A percentile compares a stretch with the other conserved stretches of the same genome.
Conservation (phyloP, 2,329 filamentous ascomycete genomes). For the Xylariomycetidae sp. region DNA sequence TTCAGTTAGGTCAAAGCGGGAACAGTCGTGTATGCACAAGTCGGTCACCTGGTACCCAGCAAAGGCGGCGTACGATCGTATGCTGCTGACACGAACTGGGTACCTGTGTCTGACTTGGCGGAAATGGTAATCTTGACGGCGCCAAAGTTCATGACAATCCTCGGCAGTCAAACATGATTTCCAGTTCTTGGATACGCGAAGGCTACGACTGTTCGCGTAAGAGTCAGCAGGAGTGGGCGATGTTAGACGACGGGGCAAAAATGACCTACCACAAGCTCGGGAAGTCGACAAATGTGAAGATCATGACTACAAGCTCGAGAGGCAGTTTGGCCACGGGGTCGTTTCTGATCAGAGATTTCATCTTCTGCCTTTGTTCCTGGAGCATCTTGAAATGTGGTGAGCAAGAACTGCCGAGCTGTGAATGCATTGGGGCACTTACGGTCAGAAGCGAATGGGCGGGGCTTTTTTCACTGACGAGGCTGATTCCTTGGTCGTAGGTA, state of each 20-base stretch:
- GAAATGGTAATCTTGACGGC: slow-evolving; percentile 14
- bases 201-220: slow-evolving; percentile 13
- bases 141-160: slow-evolving; percentile 19
- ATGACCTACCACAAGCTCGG: slow-evolving; percentile 16
- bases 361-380: slow-evolving; percentile 13
- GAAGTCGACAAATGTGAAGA: slow-evolving; percentile 19
- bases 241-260: no score
- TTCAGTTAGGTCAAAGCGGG: slow-evolving; percentile 7
- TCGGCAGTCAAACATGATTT: slow-evolving; percentile 12
- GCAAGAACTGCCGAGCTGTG: no score
- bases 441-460: slow-evolving; percentile 16
- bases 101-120: no score
- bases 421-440: slow-evolving; percentile 9
- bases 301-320: slow-evolving; percentile 20
- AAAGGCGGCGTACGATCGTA: no score
- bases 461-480: slow-evolving; percentile 20
- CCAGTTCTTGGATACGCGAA: slow-evolving; percentile 23
- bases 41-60: slow-evolving; percentile 9
- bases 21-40: slow-evolving; percentile 12
- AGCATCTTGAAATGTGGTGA: slow-evolving; percentile 16
- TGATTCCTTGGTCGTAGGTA: slow-evolving; percentile 19
- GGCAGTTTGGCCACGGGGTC: slow-evolving; percentile 20
- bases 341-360: slow-evolving; percentile 7
- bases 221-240: not conserved
- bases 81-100: no score